These are phyloP conservation scores for Acanthamoeba healyi DNA, from an alignment of 208 protist genomes.

Conservation along the genomic window DNA sequence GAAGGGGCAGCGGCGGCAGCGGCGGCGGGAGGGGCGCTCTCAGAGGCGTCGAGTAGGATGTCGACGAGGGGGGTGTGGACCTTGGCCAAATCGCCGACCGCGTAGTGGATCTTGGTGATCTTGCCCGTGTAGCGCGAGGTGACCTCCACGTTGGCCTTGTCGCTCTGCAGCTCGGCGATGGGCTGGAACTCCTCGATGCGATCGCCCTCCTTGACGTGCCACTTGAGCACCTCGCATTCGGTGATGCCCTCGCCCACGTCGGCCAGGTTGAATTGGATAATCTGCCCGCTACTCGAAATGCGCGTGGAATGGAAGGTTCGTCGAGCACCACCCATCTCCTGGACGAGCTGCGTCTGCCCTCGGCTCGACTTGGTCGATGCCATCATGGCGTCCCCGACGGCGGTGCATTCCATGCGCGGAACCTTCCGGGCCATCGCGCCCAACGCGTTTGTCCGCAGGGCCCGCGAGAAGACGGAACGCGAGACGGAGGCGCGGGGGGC, in stretches of 20 bases:
- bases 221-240: slow-evolving; percentile 95
- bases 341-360: too few species aligned
- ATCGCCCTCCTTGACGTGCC: slow-evolving; percentile 94
- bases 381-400: too few species aligned
- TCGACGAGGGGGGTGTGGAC: slow-evolving; percentile 94
- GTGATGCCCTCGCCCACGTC: slow-evolving; percentile 97
- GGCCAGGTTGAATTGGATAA: slow-evolving; percentile 92
- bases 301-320: too few species aligned
- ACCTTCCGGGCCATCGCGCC: too few species aligned
- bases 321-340: too few species aligned
- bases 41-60: slow-evolving; percentile 88
- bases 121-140: slow-evolving; percentile 94
- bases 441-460: too few species aligned
- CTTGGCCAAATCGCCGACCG: slow-evolving; percentile 91
- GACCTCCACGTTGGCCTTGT: slow-evolving; percentile 94
- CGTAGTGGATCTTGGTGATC: slow-evolving; percentile 92
- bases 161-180: slow-evolving; percentile 96
- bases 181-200: slow-evolving; percentile 94
- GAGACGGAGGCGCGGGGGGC: too few species aligned
- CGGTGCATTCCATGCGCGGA: too few species aligned
- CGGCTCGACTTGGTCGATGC: too few species aligned
- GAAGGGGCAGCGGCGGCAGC: neutral
- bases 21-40: neutral
- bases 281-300: too few species aligned
- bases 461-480: too few species aligned